phyloP scores from a whole-genome alignment of 257 asterid genomes.

The Jacaranda copaia region DNA sequence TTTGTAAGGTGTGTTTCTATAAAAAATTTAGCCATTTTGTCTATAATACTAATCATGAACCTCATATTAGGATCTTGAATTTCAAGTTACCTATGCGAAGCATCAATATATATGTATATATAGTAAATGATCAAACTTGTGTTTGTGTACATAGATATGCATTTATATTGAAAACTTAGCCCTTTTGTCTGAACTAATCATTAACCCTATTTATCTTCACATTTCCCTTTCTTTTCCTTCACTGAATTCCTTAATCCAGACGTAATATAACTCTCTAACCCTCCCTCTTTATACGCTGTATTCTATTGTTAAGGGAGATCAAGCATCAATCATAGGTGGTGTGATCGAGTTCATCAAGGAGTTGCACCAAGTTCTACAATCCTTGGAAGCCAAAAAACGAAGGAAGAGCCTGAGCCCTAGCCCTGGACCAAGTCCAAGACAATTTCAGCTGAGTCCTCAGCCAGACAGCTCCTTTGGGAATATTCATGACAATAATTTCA shows the following conservation, averaged over 20 bases:
- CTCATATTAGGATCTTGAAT: too few species aligned
- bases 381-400: conserved; percentile 79
- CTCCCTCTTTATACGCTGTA: background rate
- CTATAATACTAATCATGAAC: background rate
- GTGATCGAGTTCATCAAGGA: conserved; percentile 96
- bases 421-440: conserved; percentile 67
- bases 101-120: too few species aligned
- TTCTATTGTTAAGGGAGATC: conserved; percentile 71
- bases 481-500: conserved; percentile 38
- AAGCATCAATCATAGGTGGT: conserved; percentile 95
- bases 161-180: background rate
- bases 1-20: too few species aligned
- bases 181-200: too few species aligned
- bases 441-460: conserved; percentile 53
- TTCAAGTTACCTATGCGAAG: too few species aligned
- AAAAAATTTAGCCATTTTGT: background rate
- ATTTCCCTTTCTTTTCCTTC: too few species aligned
- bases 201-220: too few species aligned
- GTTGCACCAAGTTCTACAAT: conserved; percentile 76
- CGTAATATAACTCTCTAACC: background rate
- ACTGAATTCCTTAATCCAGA: too few species aligned
- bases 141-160: too few species aligned
- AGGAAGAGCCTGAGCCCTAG: conserved; percentile 75
- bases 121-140: too few species aligned
- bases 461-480: conserved; percentile 47